phyloP scores from a whole-genome alignment of 1,284 basidiomycete species.

The Malassezia caprae region DNA sequence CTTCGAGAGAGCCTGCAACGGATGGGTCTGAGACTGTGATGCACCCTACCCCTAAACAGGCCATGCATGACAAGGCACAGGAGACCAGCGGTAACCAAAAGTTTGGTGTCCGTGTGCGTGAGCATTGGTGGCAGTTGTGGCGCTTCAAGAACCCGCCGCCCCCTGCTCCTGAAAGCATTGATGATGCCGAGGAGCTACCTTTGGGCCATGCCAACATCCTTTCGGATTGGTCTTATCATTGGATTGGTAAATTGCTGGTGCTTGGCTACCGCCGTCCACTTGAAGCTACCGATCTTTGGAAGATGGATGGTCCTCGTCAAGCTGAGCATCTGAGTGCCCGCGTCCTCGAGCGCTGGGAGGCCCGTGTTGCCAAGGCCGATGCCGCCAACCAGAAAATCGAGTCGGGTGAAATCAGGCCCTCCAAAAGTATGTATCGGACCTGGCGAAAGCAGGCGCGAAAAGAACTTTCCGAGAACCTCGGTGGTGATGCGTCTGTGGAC shows the following conservation, averaged over 20 bases:
- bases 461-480: slow-evolving; percentile 2
- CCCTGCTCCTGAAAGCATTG: slow-evolving; percentile 51
- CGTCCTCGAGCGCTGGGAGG: slow-evolving; percentile 60
- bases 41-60: not conserved
- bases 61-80: not conserved
- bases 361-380: slow-evolving; percentile 56
- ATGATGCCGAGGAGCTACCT: slow-evolving; percentile 55
- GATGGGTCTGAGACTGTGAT: not conserved
- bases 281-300: slow-evolving; percentile 73
- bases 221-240: slow-evolving; percentile 57
- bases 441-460: slow-evolving; percentile 54
- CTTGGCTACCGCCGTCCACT: slow-evolving; percentile 65
- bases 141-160: slow-evolving; percentile 35
- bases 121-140: slow-evolving; percentile 46
- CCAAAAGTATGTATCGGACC: slow-evolving; percentile 53
- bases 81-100: slow-evolving; percentile 27
- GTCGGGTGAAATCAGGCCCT: slow-evolving; percentile 59
- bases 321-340: slow-evolving; percentile 56
- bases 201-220: slow-evolving; percentile 54
- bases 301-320: slow-evolving; percentile 56
- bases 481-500: slow-evolving; percentile 21
- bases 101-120: slow-evolving; percentile 28
- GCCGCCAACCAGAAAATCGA: slow-evolving; percentile 63
- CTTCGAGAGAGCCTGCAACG: not conserved
- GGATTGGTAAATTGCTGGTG: slow-evolving; percentile 64